Conservation (phyloP, 768 basidiomycete genomes). For the Mycena polygramma region DNA sequence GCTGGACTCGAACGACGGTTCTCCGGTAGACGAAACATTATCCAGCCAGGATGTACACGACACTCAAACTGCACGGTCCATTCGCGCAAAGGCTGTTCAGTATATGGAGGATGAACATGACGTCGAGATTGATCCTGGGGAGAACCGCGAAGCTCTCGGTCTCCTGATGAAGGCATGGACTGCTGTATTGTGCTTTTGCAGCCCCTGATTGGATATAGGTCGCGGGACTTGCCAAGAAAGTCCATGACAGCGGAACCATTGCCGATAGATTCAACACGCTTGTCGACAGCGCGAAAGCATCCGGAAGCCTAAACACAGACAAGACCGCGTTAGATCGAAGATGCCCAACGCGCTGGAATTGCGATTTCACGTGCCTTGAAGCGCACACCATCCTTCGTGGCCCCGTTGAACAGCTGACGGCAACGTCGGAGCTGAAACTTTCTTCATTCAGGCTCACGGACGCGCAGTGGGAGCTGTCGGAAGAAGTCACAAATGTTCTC, state of each 20-base stretch:
- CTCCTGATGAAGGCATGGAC: background rate
- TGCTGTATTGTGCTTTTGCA: too few relatives aligned
- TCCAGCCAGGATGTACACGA: background rate
- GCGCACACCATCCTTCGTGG: background rate
- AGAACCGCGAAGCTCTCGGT: background rate
- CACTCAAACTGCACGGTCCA: background rate
- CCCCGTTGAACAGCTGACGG: background rate
- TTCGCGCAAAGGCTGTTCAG: background rate
- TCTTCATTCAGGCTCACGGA: background rate
- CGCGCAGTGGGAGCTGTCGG: background rate
- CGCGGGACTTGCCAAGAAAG: background rate
- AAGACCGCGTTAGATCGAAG: background rate
- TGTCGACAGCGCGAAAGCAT: background rate
- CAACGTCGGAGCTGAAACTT: background rate
- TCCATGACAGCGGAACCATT: background rate
- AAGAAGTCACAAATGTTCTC: background rate
- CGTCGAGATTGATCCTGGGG: background rate
- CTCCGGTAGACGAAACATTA: too few relatives aligned
- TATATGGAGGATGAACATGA: background rate
- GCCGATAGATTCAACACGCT: background rate
- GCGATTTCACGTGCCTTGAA: background rate
- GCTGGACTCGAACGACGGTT: background rate
- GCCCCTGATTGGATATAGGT: background rate
- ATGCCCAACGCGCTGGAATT: background rate
- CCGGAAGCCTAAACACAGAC: background rate